Conservation (phyloP, 1,139 yeast species). For the Diutina rugosa region DNA sequence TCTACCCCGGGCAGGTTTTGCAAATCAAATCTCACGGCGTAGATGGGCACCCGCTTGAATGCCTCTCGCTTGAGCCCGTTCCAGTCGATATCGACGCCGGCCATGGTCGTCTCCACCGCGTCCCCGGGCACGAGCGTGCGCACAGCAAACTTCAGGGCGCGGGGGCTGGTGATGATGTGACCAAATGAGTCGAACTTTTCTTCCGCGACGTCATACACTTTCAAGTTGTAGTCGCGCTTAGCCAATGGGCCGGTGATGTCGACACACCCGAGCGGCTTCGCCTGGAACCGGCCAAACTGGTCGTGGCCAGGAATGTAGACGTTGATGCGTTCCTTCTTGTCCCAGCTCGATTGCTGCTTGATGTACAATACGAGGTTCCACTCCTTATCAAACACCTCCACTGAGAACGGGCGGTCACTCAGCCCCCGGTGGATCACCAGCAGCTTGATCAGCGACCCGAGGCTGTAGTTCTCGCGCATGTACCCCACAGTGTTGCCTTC, state of each 20-base stretch:
- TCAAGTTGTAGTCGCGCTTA: background rate
- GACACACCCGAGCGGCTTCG: background rate
- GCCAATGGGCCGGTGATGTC: background rate
- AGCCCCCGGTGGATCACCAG: background rate
- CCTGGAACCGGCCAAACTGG: background rate
- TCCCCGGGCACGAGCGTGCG: background rate
- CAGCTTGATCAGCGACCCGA: background rate
- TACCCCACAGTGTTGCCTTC: background rate
- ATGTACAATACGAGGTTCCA: background rate
- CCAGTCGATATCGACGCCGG: slow-evolving; percentile 1
- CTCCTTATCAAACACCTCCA: slow-evolving; percentile 1
- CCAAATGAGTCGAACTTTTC: background rate
- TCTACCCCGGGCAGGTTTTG: background rate
- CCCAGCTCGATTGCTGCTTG: background rate
- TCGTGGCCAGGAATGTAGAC: background rate
- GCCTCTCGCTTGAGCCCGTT: background rate
- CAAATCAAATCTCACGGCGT: background rate
- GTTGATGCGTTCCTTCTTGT: background rate
- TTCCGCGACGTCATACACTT: background rate
- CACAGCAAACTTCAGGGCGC: background rate
- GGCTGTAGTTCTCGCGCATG: background rate
- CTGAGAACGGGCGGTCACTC: background rate
- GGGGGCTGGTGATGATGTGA: background rate
- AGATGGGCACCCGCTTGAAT: background rate
- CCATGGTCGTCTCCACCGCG: background rate